phyloP scores from a whole-genome alignment of 768 basidiomycete genomes.

The Collybia nuda region DNA sequence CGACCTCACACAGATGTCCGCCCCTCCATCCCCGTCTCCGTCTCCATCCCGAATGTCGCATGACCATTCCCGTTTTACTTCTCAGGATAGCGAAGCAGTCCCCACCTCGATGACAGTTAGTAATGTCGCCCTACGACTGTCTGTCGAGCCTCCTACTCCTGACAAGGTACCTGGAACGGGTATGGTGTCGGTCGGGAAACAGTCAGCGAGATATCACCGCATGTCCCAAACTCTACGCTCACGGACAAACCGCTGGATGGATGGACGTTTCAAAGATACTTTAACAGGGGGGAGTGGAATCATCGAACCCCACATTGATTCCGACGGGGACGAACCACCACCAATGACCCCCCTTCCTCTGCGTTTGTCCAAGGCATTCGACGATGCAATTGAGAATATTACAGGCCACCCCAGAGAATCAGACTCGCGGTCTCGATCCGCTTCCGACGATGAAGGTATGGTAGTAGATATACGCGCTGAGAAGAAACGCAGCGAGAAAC shows the following conservation, averaged over 20 bases:
- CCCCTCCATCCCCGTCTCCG: conserved; percentile 32
- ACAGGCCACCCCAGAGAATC: conserved; percentile 4
- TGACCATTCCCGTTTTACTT: conserved; percentile 10
- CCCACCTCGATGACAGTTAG: conserved; percentile 15
- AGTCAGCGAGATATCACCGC: conserved; percentile 32
- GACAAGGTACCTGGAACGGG: conserved; percentile 17
- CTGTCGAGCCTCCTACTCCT: conserved; percentile 44
- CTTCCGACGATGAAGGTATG: conserved; percentile 4
- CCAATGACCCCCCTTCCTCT: conserved; percentile 31
- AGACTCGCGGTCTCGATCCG: not conserved
- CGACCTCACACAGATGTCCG: conserved; percentile 46
- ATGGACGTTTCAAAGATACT: conserved; percentile 47
- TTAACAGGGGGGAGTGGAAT: conserved; percentile 6
- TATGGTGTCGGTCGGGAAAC: conserved; percentile 11
- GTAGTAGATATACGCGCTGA: not conserved
- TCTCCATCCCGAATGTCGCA: conserved; percentile 9
- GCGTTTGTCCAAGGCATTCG: conserved; percentile 42
- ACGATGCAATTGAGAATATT: conserved; percentile 44
- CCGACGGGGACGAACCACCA: conserved; percentile 7
- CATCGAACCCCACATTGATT: conserved; percentile 2
- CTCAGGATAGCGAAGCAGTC: conserved; percentile 10
- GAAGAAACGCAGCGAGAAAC: conserved; percentile 16
- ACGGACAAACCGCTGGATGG: conserved; percentile 60
- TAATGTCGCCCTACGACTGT: conserved; percentile 29
- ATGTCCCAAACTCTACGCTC: conserved; percentile 55